Evolutionary conservation across 2,329 filamentous ascomycete species (phyloP), one percentile per base, ranked within the genome.

Genomic region (Microdochium nivale): DNA sequence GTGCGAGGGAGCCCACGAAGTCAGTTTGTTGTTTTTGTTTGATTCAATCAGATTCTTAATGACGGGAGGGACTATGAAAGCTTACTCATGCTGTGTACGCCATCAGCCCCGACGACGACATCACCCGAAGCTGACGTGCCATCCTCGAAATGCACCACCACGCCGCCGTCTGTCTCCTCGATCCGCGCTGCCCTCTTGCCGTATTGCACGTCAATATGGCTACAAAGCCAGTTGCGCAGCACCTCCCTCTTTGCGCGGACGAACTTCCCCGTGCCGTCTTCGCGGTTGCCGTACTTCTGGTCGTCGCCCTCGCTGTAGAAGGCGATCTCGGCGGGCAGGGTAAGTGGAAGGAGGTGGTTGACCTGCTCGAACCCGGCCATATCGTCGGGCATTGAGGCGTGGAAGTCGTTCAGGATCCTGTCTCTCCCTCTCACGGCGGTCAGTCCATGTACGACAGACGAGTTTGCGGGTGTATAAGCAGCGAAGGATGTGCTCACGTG

Each of bases 51-150:
- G n/a, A 23, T 2, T 24, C 23, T n/a, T 23, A n/a, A n/a, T n/a
- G n/a, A n/a, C 4, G 27, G 14, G 11, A 23, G 25, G 25, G 32
- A 14, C 14, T n/a, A 13, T 16, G 13, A 25, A 9, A 21, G 5
- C 32, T 9, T 32, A 50, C 49, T 23, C 24, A 46, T 23, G 25
- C 32, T 40, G 25, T 50, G 21, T 3, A 40, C 23, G 14, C 49
- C 49, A 24, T 50, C 49, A 1, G 49, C 49, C 3, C 49, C 49
- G 5, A 50, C 37, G 23, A 50, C 32, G 16, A 50, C 27, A 25
- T 50, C 49, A 25, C 49, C 49, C 2, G 3, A 14, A 23, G 37
- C 49, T 3, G 21, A 30, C 9, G 49, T 50, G n/a, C 49, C 49
- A 14, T 50, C 49, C 3, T 23, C 21, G 25, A 50, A 50, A 13